phyloP scores from a whole-genome alignment of 805 yeast species.

The Candida takata region DNA sequence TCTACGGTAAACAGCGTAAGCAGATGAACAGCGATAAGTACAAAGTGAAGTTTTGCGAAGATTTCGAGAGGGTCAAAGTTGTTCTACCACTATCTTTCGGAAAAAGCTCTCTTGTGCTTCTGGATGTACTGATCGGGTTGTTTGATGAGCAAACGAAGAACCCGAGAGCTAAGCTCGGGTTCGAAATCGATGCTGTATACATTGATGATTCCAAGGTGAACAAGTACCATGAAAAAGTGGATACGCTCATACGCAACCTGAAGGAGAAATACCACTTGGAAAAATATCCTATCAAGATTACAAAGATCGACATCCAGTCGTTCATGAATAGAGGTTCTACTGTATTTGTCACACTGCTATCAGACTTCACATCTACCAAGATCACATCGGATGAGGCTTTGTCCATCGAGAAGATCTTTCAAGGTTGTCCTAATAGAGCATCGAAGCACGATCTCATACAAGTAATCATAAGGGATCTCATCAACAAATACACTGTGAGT shows the following conservation, averaged over 20 bases:
- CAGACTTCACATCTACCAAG: slow-evolving; percentile 16
- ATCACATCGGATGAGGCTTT: slow-evolving; percentile 6
- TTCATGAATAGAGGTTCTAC: slow-evolving; percentile 28
- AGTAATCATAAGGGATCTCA: slow-evolving; percentile 40
- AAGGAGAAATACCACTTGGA: slow-evolving; percentile 16
- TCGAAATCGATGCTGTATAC: slow-evolving; percentile 45
- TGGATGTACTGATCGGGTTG: slow-evolving; percentile 58
- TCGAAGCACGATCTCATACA: slow-evolving; percentile 56
- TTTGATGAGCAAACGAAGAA: slow-evolving; percentile 54
- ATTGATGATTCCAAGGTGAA: slow-evolving; percentile 33
- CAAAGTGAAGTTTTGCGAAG: slow-evolving; percentile 58
- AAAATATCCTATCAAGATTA: slow-evolving; percentile 31
- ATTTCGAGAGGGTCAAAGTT: slow-evolving; percentile 36
- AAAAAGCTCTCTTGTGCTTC: slow-evolving; percentile 53
- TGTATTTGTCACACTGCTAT: slow-evolving; percentile 28
- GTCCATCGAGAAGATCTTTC: slow-evolving; percentile 29
- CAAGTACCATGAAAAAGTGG: slow-evolving; percentile 11
- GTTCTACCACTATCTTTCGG: slow-evolving; percentile 65
- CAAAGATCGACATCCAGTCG: slow-evolving; percentile 34
- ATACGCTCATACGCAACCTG: slow-evolving; percentile 10
- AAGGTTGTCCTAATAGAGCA: slow-evolving; percentile 44
- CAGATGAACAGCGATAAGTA: slow-evolving; percentile 63
- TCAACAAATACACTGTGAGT: slow-evolving; percentile 39
- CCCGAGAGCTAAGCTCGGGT: slow-evolving; percentile 65
- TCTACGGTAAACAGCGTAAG: slow-evolving; percentile 74